Evolutionary conservation across 164 flowering plant species (phyloP), one percentile per base, ranked within the genome.

Genomic region (Magnolia sinica): DNA sequence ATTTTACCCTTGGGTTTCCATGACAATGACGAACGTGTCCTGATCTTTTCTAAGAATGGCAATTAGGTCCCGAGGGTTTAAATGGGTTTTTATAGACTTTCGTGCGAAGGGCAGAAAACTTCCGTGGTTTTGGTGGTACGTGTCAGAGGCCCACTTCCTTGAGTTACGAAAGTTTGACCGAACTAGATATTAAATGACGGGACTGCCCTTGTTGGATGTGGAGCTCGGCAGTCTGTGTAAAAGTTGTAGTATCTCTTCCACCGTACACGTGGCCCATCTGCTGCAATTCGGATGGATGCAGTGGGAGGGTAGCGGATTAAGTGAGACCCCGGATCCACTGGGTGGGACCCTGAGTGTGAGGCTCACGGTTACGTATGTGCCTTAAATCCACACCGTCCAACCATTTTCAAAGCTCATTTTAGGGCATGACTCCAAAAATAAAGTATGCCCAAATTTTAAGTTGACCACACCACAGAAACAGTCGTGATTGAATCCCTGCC

Each of bases 91-190:
- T 31, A 24, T 50, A 14, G 63, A 51, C 51, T 70, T 72, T 70
- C 71, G 67, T 24, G 68, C 74, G 58, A 64, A 29, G 18, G 49
- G 63, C 72, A 50, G 70, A 58, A 67, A 73, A 66, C 76, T 70
- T 77, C 79, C 66, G 79, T 72, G 24, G 76, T 20, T 70, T 75
- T 75, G 71, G 74, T 70, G 71, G 18, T 69, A 73, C 76, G 81
- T 78, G 88, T 81, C 86, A 81, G 76, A 70, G 64, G 16, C 65
- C 81, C 74, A 78, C 80, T 71, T 65, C 82, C 87, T 81, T 49
- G 84, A 76, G n/a, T 79, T 72, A 74, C 77, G 79, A 68, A 66
- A 74, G 71, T 81, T 84, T 84, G 85, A 84, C 73, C 75, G 65
- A 59, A 63, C 59, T 2, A 27, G 16, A 11, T 55, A 18, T 69